Base-by-base conservation (phyloP, 2,329 filamentous ascomycete species). In the Paracoccidioides brasiliensis region DNA sequence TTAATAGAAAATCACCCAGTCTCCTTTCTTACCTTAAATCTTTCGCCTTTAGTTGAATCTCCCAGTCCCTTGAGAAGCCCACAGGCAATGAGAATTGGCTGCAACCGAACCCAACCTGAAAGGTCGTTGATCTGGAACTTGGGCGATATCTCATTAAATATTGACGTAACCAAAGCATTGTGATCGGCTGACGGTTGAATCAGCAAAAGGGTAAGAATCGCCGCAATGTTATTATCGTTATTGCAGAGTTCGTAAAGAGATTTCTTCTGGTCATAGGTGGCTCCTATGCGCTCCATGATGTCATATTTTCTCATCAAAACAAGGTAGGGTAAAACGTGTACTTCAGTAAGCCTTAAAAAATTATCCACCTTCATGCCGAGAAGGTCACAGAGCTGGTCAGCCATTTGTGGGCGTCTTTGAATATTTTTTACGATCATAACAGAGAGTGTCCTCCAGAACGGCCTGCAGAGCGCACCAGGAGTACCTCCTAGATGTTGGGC, bases 401-500 rank as follows among this genome's bases (percentile, higher is more conserved):
- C 85, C 65, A 90, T 86, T 63, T 93, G 88, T n/a, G 93, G 91
- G 49, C 85, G 81, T 50, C 80, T 78, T 28, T 85, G 78, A 58
- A 97, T 78, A 63, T 95, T 88, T 67, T 90, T 91, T 33, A 93
- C 85, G 2, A 88, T 84, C 52, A 84, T 80, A 57, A 91, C 85
- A 0, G 89, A 90, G 46, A 98, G 76, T 35, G 81, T 91, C 61
- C 83, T 82, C 90, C 91, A 97, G 68, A 90, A 97, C 0, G 91
- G 90, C 55, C 84, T 82, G 56, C 97, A 84, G 0, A 98, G 74
- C 14, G 83, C 81, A 33, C 79, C 77, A 1, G 84, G 79, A 1
- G 81, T 84, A 41, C 81, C 76, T 3, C 77, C 76, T 43, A 83
- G 79, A 50, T 77, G 74, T 53, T 84, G 79, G 1, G 90, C 86